Conservation (phyloP, 495 filamentous ascomycete genomes). For the Chaetomium tenue region DNA sequence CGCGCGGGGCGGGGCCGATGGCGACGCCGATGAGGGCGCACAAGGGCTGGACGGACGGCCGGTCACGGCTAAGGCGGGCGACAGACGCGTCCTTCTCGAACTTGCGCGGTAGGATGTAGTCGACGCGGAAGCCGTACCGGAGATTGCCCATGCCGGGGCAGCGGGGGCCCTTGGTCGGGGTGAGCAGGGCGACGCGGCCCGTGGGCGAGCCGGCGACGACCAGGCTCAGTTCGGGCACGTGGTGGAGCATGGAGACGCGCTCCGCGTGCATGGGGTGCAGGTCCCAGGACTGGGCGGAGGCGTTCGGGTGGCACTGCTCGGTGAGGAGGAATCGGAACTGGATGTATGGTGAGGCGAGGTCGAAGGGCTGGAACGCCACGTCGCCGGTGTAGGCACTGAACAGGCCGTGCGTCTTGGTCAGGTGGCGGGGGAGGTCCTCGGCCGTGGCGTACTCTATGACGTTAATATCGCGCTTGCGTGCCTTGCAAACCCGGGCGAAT, state of each 20-base stretch:
- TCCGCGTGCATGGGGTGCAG: conserved; percentile 50
- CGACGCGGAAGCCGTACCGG: conserved; percentile 44
- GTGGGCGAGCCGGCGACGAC: conserved; percentile 69
- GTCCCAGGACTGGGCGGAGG: conserved; percentile 37
- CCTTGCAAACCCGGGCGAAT: conserved; percentile 1
- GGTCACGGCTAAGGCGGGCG: conserved; percentile 35
- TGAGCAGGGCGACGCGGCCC: conserved; percentile 72
- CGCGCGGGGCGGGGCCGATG: conserved; percentile 43
- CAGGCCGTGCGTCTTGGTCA: conserved; percentile 37
- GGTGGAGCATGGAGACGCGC: conserved; percentile 72
- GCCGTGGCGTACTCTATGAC: conserved; percentile 14
- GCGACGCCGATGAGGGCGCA: conserved; percentile 46
- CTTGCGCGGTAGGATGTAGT: conserved; percentile 44
- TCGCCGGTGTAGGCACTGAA: conserved; percentile 59
- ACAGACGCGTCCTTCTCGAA: no score
- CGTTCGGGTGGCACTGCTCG: conserved; percentile 49
- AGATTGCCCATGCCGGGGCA: conserved; percentile 30
- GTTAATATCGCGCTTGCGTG: conserved; percentile 6
- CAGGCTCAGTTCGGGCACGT: conserved; percentile 76
- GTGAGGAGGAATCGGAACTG: conserved; percentile 48
- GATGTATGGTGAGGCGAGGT: conserved; percentile 38
- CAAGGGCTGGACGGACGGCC: conserved; percentile 32
- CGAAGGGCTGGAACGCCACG: conserved; percentile 56
- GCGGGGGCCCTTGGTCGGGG: conserved; percentile 64
- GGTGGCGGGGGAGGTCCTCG: conserved; percentile 14